These are phyloP conservation scores for Penicillium sp. DNA, from an alignment of 2,329 filamentous ascomycete genomes.

Conservation along the genomic window DNA sequence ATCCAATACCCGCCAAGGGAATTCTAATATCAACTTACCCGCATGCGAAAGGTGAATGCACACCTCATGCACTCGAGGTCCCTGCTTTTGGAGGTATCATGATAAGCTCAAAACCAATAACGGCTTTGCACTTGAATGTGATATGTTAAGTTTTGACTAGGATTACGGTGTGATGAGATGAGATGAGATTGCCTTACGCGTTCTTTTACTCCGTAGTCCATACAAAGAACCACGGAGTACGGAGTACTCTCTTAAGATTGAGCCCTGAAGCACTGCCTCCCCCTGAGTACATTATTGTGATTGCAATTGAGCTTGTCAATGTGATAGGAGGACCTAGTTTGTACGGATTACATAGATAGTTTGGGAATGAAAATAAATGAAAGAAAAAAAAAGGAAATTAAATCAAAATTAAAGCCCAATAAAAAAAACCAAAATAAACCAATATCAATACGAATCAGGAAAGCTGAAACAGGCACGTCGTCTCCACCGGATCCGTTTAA, in stretches of 20 bases:
- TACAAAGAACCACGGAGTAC: too few relatives aligned
- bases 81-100: conserved; percentile 10
- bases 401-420: background rate
- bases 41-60: conserved; percentile 14
- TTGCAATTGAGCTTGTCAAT: conserved; percentile 2
- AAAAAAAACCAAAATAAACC: background rate
- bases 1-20: conserved; percentile 7
- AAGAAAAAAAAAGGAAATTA: background rate
- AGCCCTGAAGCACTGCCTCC: conserved; percentile 1
- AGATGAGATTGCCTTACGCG: conserved; percentile 6
- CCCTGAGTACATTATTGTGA: background rate
- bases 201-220: background rate
- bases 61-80: background rate
- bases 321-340: background rate
- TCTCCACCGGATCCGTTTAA: conserved; percentile 32
- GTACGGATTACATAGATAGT: too few relatives aligned
- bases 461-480: conserved; percentile 38
- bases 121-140: conserved; percentile 14
- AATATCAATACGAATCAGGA: conserved; percentile 22
- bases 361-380: background rate
- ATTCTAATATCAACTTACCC: conserved; percentile 11
- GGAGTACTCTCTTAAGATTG: background rate
- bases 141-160: conserved; percentile 23
- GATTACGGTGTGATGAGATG: conserved; percentile 8
- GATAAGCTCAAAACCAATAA: conserved; percentile 22